A percentile compares a stretch with the other conserved stretches of the same genome.
Evolutionary conservation across 1,284 basidiomycete species (phyloP).

Genomic region (Ustilago shanxiensis): DNA sequence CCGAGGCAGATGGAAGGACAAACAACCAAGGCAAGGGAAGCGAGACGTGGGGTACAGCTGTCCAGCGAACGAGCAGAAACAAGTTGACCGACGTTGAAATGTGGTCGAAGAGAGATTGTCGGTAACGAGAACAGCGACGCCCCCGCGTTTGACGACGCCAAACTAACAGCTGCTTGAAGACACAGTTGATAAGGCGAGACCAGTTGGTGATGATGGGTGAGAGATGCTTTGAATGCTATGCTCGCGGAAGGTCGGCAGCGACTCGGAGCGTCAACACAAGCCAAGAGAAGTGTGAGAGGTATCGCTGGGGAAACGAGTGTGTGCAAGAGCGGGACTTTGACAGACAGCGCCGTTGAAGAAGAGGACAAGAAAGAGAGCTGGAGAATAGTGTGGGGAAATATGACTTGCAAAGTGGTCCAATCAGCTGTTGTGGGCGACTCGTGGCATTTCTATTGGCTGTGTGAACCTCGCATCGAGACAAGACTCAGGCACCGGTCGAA

Average conservation of each 20-base stretch:
- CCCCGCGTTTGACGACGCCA: not conserved
- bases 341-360: not conserved
- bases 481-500: conserved; percentile 1
- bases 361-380: too few species aligned
- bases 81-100: not conserved
- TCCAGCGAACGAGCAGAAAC: not conserved
- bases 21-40: conserved; percentile 9
- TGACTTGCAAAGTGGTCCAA: not conserved
- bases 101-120: not conserved
- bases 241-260: conserved; percentile 23
- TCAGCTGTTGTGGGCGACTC: not conserved
- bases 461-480: not conserved
- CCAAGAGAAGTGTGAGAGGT: not conserved
- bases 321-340: not conserved
- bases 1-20: not conserved
- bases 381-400: too few species aligned
- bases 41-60: conserved; percentile 17
- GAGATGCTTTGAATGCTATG: too few species aligned
- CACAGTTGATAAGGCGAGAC: not conserved
- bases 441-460: not conserved
- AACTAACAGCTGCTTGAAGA: not conserved
- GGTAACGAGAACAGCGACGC: conserved; percentile 6
- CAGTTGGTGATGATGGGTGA: too few species aligned
- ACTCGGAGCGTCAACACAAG: conserved; percentile 20
- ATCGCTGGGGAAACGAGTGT: conserved; percentile 1